Percentiles rank a stretch among this genome's conserved stretches.
phyloP scores from a whole-genome alignment of 345 rosid species.

The Trapa bicornis region DNA sequence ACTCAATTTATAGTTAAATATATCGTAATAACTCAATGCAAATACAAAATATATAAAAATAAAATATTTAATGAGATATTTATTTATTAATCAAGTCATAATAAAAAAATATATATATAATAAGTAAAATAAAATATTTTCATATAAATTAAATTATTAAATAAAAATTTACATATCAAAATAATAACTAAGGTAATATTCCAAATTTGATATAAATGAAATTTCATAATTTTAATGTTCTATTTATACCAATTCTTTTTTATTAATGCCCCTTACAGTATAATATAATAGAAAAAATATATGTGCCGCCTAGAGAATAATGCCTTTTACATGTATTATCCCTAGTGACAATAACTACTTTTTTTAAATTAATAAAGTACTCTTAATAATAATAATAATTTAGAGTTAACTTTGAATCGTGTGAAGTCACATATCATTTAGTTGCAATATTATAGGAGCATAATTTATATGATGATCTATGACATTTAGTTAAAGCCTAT shows the following conservation, averaged over 20 bases:
- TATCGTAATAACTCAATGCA: too few species aligned
- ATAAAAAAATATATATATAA: too few species aligned
- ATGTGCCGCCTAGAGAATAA: slow-evolving; percentile 38
- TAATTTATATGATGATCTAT: slow-evolving; percentile 7
- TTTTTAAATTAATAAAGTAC: slow-evolving; percentile 6
- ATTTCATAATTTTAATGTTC: too few species aligned
- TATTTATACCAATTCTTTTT: too few species aligned
- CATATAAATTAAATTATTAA: too few species aligned
- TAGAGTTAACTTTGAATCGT: slow-evolving; percentile 69
- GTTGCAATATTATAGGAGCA: neutral
- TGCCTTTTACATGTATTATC: slow-evolving; percentile 31
- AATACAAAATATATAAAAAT: too few species aligned
- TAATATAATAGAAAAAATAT: slow-evolving; percentile 6
- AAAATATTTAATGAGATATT: too few species aligned
- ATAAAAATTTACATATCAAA: slow-evolving; percentile 24
- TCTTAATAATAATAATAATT: slow-evolving; percentile 3
- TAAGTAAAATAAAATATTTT: too few species aligned
- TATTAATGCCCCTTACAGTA: too few species aligned
- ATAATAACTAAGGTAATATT: slow-evolving; percentile 24
- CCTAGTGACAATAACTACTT: slow-evolving; percentile 50
- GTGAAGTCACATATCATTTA: slow-evolving; percentile 27
- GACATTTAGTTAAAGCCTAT: slow-evolving; percentile 5
- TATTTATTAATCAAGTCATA: too few species aligned
- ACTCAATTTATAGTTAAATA: too few species aligned
- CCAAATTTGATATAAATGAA: slow-evolving; percentile 11